Base-by-base conservation (phyloP, 1,139 yeast genomes). In the Sugiyamaella paludigena region DNA sequence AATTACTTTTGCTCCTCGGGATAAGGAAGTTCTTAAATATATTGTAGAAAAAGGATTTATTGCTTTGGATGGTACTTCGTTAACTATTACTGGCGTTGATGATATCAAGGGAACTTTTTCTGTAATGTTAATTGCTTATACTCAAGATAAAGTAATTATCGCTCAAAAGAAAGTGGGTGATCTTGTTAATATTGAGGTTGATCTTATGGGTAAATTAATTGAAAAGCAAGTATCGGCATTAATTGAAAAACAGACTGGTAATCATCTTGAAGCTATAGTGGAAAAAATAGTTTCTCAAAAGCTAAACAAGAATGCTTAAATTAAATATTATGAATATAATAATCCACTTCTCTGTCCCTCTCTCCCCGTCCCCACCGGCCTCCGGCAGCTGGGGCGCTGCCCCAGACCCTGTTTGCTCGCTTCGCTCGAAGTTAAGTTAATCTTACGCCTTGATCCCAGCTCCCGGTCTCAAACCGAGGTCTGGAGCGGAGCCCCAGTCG, bases 31-130 rank as follows among this genome's bases (percentile, higher is more conserved):
- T 52, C 78, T 84, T 53, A 80, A 78, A 58, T 94, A 85, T 64
- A 84, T 91, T 54, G 97, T 91, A 11, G 95, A 88, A 62, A 91
- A 91, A 70, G 98, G 98, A 2, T 92, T 89, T 63, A 84, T 94
- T 53, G 80, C 95, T 29, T 72, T 92, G 24, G 98, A 92, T 64
- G 98, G 98, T 31, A 84, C 96, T 0, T 87, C 96, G n/a, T 75
- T 92, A 59, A 92, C 99, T 0, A 83, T 94, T 12, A 88, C 95
- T 1, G 74, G 73, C 27, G 97, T 89, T 9, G 81, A 87, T 62
- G 73, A 71, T 50, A 64, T 60, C 3, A 70, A 68, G 13, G 75
- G 71, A 19, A 77, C 80, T 34, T 92, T 94, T 61, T 79, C 87
- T 46, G 88, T 92, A 50, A 87, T 91, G 84, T 82, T 92, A 83